Conservation (phyloP, 2,329 filamentous ascomycete species). For the Drechslerella coelobrocha region DNA sequence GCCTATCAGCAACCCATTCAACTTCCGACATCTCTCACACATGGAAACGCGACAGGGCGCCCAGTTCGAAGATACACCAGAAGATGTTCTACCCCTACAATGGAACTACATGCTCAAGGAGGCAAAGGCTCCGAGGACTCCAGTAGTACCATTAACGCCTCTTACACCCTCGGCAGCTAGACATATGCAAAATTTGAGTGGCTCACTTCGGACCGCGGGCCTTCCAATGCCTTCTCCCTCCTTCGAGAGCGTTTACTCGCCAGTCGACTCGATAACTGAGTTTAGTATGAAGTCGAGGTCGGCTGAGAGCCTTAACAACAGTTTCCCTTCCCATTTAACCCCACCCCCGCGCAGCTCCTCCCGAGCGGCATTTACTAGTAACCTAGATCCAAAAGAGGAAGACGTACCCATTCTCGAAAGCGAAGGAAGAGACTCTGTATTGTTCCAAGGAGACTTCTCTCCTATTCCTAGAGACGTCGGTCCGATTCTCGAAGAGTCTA, state of each 20-base stretch:
- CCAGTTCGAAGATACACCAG: conserved; percentile 41
- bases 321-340: conserved; percentile 35
- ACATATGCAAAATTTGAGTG: conserved; percentile 40
- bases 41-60: conserved; percentile 33
- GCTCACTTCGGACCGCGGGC: conserved; percentile 34
- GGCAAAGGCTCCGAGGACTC: conserved; percentile 41
- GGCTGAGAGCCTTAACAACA: conserved; percentile 31
- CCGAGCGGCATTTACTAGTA: conserved; percentile 27
- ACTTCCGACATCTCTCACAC: conserved; percentile 46
- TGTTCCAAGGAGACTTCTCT: conserved; percentile 31
- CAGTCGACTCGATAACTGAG: conserved; percentile 40
- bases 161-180: conserved; percentile 21
- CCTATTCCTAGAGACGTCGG: conserved; percentile 3
- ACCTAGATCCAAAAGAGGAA: conserved; percentile 14
- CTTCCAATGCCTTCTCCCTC: conserved; percentile 40
- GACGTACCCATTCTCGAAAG: conserved; percentile 39
- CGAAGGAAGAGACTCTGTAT: conserved; percentile 41
- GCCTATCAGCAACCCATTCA: conserved; percentile 47
- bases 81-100: conserved; percentile 30
- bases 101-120: conserved; percentile 41
- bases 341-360: conserved; percentile 47
- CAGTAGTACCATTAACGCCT: conserved; percentile 37
- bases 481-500: conserved; percentile 27
- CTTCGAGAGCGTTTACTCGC: conserved; percentile 41
- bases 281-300: conserved; percentile 42